Conservation (phyloP, 176 grass and related monocot genomes). For the Rhynchospora breviuscula region DNA sequence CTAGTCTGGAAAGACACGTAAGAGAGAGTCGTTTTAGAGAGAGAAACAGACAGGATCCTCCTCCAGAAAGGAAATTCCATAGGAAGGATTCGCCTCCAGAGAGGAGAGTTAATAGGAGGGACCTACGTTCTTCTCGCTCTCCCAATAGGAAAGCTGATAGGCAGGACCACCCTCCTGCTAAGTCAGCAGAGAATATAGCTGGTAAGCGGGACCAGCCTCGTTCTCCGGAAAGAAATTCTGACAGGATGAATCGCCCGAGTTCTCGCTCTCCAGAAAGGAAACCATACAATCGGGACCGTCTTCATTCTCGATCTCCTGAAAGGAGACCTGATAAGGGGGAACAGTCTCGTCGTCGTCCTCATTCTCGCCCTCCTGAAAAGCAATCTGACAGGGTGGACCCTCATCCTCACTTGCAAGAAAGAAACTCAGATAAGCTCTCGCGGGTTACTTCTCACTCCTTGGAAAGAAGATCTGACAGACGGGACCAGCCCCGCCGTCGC, state of each 20-base stretch:
- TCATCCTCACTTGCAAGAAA: constrained; percentile 42
- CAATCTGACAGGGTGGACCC: constrained; percentile 30
- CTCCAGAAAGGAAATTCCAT: constrained; percentile 47
- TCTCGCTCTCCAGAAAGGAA: neutral
- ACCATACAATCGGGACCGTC: neutral
- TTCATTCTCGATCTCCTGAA: neutral
- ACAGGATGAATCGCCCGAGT: neutral
- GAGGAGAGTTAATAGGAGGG: constrained; percentile 21
- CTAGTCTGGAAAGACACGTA: constrained; percentile 41
- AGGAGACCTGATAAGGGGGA: constrained; percentile 4
- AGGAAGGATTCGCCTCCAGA: constrained; percentile 67
- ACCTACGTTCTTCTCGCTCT: neutral
- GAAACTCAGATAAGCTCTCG: constrained; percentile 67
- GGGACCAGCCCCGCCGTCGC: neutral
- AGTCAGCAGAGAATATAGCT: constrained; percentile 57
- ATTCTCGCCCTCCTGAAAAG: constrained; percentile 19
- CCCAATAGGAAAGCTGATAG: constrained; percentile 30
- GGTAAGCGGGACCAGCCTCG: constrained; percentile 67
- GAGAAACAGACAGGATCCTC: constrained; percentile 37
- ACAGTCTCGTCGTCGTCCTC: neutral
- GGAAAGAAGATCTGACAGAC: constrained; percentile 23
- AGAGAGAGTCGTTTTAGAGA: constrained; percentile 53
- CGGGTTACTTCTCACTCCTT: constrained; percentile 29
- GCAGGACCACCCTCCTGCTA: constrained; percentile 29
- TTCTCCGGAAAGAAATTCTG: constrained; percentile 13